Conservation (phyloP, 306 rosid genomes). For the Begonia loranthoides region DNA sequence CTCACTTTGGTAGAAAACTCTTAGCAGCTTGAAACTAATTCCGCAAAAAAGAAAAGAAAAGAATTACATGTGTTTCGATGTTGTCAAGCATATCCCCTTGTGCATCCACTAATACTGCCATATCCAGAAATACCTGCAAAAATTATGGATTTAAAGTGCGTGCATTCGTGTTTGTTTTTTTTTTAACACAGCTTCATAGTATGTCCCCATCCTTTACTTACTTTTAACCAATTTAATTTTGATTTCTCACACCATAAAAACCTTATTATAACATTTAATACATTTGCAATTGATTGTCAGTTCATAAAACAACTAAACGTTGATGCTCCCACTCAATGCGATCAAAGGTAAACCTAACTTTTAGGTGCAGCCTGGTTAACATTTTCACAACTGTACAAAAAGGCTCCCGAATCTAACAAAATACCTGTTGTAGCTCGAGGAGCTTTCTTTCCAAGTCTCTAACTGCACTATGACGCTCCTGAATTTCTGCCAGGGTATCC, state of each 20-base stretch:
- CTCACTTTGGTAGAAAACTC: neutral
- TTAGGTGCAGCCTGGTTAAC: no score
- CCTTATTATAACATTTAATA: no score
- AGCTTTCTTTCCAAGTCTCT: conserved; percentile 85
- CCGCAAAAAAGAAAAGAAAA: neutral
- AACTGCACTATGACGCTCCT: conserved; percentile 88
- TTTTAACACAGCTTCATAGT: no score
- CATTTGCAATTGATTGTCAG: no score
- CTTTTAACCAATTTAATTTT: no score
- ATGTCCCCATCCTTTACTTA: no score
- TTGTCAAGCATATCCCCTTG: conserved; percentile 91
- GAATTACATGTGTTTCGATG: conserved; percentile 73
- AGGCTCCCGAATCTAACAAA: conserved; percentile 5
- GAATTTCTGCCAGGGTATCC: conserved; percentile 91
- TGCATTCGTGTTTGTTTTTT: neutral
- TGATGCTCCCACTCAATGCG: no score
- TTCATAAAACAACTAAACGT: no score
- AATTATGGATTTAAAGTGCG: neutral
- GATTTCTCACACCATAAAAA: no score
- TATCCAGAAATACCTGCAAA: conserved; percentile 74
- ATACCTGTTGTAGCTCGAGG: conserved; percentile 83
- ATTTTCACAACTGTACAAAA: no score
- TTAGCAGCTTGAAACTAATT: neutral
- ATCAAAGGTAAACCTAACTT: no score
- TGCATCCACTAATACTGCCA: conserved; percentile 86